Base-by-base conservation (phyloP, 2,329 filamentous ascomycete species). In the Calonectria hongkongensis region DNA sequence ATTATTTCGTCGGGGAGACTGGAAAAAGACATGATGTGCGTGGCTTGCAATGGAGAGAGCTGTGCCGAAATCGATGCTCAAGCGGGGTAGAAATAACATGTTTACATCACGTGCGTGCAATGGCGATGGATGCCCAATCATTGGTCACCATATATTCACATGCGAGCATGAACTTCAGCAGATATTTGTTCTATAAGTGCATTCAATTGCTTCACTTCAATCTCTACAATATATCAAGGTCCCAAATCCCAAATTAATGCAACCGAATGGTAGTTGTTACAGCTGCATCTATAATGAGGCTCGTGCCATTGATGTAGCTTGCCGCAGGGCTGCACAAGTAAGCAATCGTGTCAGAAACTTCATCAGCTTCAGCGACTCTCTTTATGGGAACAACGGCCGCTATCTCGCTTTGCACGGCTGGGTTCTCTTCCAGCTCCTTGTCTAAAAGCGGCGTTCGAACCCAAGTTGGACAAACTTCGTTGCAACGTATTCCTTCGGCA, bases 321-420 rank as follows among this genome's bases (percentile, higher is more conserved):
- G 62, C 62, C 4, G 62, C 39, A 18, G 62, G 62, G 43, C 62
- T 65, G 12, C 62, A 65, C 39, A 65, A 25, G 28, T 65, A 65
- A 16, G 62, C 62, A 48, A 65, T 65, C 2, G 62, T 65, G 7
- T 65, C 62, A 36, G 62, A 65, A 47, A 65, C 62, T 25, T 50
- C 62, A 18, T 65, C 62, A 10, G 43, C 30, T 36, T 65, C 62
- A 36, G 62, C 62, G 21, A 27, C 62, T n/a, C 62, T 21, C 43
- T 50, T 50, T n/a, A 65, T 33, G 18, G 54, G 51, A 3, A 58
- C 30, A 54, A 54, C 50, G 15, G 54, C 54, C 13, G n/a, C 3
- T 9, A 58, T 33, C 9, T 39, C 33, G 15, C 21, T 33, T 58
- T 25, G n/a, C 13, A 58, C 21, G n/a, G 54, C n/a, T 7, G 54